These are phyloP conservation scores for Clathrus columnatus DNA, from an alignment of 768 basidiomycete species.

Conservation along the genomic window DNA sequence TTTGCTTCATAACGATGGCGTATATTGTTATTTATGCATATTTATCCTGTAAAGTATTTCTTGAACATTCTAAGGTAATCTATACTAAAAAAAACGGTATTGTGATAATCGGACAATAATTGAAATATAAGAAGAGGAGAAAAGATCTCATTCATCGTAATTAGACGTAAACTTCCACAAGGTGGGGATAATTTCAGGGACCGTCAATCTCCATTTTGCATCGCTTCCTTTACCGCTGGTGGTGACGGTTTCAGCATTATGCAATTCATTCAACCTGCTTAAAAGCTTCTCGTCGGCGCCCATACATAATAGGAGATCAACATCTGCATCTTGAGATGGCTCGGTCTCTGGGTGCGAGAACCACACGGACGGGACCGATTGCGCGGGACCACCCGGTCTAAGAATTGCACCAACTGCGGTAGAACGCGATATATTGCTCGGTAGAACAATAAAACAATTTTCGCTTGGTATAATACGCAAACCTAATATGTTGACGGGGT, in stretches of 20 bases:
- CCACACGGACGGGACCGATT: slow-evolving; percentile 32
- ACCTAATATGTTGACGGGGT: slow-evolving; percentile 20
- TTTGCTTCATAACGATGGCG: too few relatives aligned
- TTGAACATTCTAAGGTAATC: too few relatives aligned
- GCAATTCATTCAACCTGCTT: slow-evolving; percentile 65
- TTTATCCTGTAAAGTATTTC: too few relatives aligned
- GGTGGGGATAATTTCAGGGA: slow-evolving; percentile 27
- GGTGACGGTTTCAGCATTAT: slow-evolving; percentile 61
- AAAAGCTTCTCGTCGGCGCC: slow-evolving; percentile 74
- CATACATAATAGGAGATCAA: slow-evolving; percentile 54
- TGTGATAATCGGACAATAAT: neutral
- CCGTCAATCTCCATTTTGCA: slow-evolving; percentile 56
- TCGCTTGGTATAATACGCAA: slow-evolving; percentile 75
- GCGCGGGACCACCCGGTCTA: slow-evolving; percentile 47
- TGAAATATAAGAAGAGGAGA: neutral
- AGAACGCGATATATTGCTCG: slow-evolving; percentile 76
- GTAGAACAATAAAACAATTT: slow-evolving; percentile 74
- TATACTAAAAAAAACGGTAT: neutral
- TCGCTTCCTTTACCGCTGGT: slow-evolving; percentile 71
- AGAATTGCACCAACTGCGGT: slow-evolving; percentile 76
- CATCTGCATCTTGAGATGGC: slow-evolving; percentile 27
- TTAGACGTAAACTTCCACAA: slow-evolving; percentile 25
- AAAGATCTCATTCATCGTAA: neutral
- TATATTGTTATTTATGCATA: too few relatives aligned
- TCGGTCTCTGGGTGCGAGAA: slow-evolving; percentile 28